These are phyloP conservation scores for Colletotrichum musae DNA, from an alignment of 2,329 filamentous ascomycete species.

Conservation along the genomic window DNA sequence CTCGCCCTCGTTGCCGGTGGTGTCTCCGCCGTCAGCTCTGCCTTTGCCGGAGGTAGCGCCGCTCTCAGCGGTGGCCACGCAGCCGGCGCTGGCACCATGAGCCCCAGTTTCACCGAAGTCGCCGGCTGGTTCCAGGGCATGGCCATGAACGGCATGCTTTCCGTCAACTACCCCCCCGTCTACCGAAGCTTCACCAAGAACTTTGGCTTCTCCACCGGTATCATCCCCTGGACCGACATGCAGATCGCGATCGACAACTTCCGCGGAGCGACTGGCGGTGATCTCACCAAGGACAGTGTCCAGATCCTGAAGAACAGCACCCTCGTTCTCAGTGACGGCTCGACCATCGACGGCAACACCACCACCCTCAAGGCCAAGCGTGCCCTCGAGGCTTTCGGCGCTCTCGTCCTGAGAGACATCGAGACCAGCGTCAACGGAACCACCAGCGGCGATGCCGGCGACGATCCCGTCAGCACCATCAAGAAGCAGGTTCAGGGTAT, in stretches of 20 bases:
- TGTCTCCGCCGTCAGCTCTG: constrained; percentile 76
- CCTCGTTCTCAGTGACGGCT: constrained; percentile 77
- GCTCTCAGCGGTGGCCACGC: constrained; percentile 66
- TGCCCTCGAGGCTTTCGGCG: constrained; percentile 59
- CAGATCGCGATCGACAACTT: constrained; percentile 89
- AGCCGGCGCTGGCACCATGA: constrained; percentile 74
- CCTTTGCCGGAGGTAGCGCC: constrained; percentile 67
- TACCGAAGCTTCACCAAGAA: constrained; percentile 94
- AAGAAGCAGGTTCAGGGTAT: constrained; percentile 77
- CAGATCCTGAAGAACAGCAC: constrained; percentile 82
- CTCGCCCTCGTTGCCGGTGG: constrained; percentile 83
- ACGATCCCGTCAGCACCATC: constrained; percentile 40
- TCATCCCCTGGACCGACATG: constrained; percentile 86
- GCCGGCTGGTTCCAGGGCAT: constrained; percentile 93
- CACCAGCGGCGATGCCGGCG: constrained; percentile 44
- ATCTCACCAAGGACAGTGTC: constrained; percentile 85
- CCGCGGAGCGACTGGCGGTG: constrained; percentile 84
- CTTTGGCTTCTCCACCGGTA: constrained; percentile 90
- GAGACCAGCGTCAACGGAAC: constrained; percentile 61
- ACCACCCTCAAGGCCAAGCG: constrained; percentile 56
- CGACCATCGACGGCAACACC: constrained; percentile 56
- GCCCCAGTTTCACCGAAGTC: constrained; percentile 88
- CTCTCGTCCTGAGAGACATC: constrained; percentile 68
- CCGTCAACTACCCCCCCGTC: constrained; percentile 86
- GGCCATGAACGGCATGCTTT: constrained; percentile 97